Percentiles rank a stretch among this genome's conserved stretches.
These are phyloP conservation scores for Rhodofomes roseus DNA, from an alignment of 1,284 basidiomycete genomes.

Conservation along the genomic window DNA sequence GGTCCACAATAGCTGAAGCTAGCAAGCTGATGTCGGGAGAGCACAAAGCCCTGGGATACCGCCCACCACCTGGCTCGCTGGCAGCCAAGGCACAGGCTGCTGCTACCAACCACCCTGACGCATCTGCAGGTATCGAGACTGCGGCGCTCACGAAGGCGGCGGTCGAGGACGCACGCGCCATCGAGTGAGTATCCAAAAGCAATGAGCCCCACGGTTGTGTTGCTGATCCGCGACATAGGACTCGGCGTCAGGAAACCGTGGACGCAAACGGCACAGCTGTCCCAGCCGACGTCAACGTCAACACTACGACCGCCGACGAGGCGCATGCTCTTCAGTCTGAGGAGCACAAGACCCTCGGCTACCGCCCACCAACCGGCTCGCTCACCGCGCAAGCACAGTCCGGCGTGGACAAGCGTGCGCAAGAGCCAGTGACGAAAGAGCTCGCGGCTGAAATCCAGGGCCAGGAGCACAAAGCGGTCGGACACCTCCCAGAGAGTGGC, in stretches of 20 bases:
- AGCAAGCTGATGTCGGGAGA: constrained; percentile 31
- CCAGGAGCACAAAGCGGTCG: constrained; percentile 21
- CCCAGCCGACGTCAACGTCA: background rate
- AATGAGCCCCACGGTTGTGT: constrained; percentile 7
- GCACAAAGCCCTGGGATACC: constrained; percentile 32
- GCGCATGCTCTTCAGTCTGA: constrained; percentile 24
- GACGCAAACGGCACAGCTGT: background rate
- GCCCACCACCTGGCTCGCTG: constrained; percentile 31
- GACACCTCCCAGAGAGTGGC: constrained; percentile 19
- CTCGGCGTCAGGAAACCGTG: background rate
- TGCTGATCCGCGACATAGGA: background rate
- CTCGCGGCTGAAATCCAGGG: constrained; percentile 11
- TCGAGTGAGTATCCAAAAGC: constrained; percentile 21
- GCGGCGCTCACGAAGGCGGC: constrained; percentile 18
- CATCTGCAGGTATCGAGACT: constrained; percentile 18
- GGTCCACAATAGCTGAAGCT: constrained; percentile 18
- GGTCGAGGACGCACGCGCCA: constrained; percentile 19
- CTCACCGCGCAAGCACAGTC: constrained; percentile 29
- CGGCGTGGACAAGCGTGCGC: constrained; percentile 22
- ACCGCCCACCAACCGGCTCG: constrained; percentile 28
- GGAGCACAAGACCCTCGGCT: constrained; percentile 24
- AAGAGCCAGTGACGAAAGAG: constrained; percentile 12
- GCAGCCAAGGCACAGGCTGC: constrained; percentile 28
- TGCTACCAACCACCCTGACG: constrained; percentile 27
- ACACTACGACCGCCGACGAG: constrained; percentile 11